Percentiles rank a stretch among this genome's conserved stretches.
Conservation (phyloP, 495 filamentous ascomycete genomes). For the Tuber brumale region DNA sequence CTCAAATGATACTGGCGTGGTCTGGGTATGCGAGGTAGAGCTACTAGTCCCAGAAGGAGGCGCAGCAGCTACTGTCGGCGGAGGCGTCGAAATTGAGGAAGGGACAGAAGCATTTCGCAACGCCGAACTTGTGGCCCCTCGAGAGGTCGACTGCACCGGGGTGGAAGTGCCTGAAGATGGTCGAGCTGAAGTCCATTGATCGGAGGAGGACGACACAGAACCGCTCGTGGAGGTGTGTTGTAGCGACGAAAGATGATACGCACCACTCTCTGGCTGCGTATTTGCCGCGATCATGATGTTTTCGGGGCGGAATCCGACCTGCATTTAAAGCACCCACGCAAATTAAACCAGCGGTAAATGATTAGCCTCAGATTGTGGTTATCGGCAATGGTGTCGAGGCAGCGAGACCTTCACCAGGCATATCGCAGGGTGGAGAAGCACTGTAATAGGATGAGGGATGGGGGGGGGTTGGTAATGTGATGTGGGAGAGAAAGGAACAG, state of each 20-base stretch:
- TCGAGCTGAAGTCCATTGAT: conserved; percentile 33
- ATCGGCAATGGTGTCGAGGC: conserved; percentile 15
- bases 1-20: not conserved
- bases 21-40: not conserved
- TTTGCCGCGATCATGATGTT: conserved; percentile 42
- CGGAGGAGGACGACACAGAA: conserved; percentile 30
- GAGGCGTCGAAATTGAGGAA: conserved; percentile 29
- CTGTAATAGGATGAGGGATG: not conserved
- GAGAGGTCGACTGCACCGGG: conserved; percentile 31
- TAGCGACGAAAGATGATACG: conserved; percentile 38
- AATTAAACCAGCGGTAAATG: conserved; percentile 24
- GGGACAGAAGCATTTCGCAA: conserved; percentile 30
- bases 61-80: conserved; percentile 21
- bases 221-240: conserved; percentile 28
- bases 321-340: conserved; percentile 31
- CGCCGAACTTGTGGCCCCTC: conserved; percentile 27
- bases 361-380: conserved; percentile 35
- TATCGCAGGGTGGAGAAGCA: conserved; percentile 1
- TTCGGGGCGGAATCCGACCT: conserved; percentile 42
- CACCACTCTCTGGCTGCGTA: conserved; percentile 40
- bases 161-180: conserved; percentile 27
- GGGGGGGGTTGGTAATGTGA: conserved; percentile 4
- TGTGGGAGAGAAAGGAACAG: not conserved
- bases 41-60: not conserved
- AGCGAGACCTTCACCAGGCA: conserved; percentile 21